phyloP scores from a whole-genome alignment of 2,329 filamentous ascomycete species.

The Curvularia lunata region DNA sequence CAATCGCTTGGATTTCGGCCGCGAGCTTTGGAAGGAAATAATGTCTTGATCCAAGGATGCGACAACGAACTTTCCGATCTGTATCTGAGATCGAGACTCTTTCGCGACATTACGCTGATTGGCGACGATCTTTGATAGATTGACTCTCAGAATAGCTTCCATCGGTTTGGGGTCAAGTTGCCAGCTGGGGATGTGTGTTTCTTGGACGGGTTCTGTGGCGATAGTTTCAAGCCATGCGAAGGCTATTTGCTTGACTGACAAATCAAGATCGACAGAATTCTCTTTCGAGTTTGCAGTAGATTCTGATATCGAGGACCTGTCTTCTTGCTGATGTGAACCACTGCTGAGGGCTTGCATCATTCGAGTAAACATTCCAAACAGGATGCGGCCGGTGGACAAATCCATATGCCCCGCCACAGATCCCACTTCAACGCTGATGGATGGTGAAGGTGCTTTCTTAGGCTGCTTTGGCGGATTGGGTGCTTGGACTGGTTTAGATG shows the following conservation, averaged over 20 bases:
- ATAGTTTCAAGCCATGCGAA: constrained; percentile 44
- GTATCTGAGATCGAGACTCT: constrained; percentile 32
- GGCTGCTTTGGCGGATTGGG: constrained; percentile 12
- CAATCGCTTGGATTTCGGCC: constrained; percentile 36
- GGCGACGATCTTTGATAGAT: constrained; percentile 33
- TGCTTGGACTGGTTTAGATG: constrained; percentile 10
- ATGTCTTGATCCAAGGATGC: constrained; percentile 58
- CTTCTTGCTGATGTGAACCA: constrained; percentile 8
- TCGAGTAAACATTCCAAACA: constrained; percentile 41
- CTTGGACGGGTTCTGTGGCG: constrained; percentile 30
- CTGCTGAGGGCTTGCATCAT: constrained; percentile 30
- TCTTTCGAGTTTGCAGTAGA: constrained; percentile 1
- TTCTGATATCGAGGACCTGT: neutral
- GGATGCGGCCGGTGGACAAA: constrained; percentile 43
- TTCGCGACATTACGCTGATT: constrained; percentile 26
- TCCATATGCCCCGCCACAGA: constrained; percentile 45
- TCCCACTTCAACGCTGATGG: constrained; percentile 43
- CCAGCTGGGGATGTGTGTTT: constrained; percentile 4
- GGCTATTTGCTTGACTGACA: constrained; percentile 37
- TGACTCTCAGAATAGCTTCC: constrained; percentile 39
- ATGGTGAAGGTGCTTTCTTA: constrained; percentile 22
- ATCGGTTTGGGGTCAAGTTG: constrained; percentile 33
- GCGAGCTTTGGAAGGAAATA: constrained; percentile 56
- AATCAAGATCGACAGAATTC: constrained; percentile 21
- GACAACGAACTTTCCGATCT: constrained; percentile 54